Evolutionary conservation across 1,284 basidiomycete species (phyloP), one percentile per base, ranked within the genome.

Genomic region (Lentinus polychrous): DNA sequence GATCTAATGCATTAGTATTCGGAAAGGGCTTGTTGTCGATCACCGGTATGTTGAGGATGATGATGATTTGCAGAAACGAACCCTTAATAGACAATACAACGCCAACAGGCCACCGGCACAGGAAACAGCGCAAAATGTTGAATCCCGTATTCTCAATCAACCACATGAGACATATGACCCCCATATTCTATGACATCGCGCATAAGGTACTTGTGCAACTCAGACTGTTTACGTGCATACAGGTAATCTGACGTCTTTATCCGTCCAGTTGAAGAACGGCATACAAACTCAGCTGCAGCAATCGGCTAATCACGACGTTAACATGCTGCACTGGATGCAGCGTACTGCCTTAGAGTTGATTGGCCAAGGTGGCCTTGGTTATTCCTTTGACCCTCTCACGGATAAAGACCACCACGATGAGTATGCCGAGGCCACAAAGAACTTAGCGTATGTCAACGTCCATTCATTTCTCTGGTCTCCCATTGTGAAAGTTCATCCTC

Each of bases 261-360:
- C n/a, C 42, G 23, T 27, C 18, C 23, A 60, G 57, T 54, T 60
- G 33, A 55, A 57, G 24, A 51, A 57, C 5, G 61, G 55, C 0
- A 43, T 66, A 12, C 45, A 43, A 2, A 43, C 48, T 0, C 52
- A 60, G 7, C 37, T 64, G 27, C 23, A 44, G 47, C 5, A 46
- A 53, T 12, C 27, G 27, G 49, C 50, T 3, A 41, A 56, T 2
- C 43, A 57, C 7, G 60, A 63, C 34, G 46, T 71, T 27, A 65
- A 73, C 45, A 51, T 72, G 18, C 55, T 69, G 23, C 56, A 60
- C 23, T 65, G 61, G 51, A 59, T 69, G 45, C 61, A 62, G n/a
- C 64, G 67, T 11, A 60, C 66, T 1, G 63, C 69, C 0, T 60
- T 72, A 27, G 70, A 72, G 54, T 57, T 70, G 22, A 63, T 71